Percentiles rank a stretch among this genome's conserved stretches.
Evolutionary conservation across 2,329 filamentous ascomycete species (phyloP).

Genomic region (Monascus ruber): DNA sequence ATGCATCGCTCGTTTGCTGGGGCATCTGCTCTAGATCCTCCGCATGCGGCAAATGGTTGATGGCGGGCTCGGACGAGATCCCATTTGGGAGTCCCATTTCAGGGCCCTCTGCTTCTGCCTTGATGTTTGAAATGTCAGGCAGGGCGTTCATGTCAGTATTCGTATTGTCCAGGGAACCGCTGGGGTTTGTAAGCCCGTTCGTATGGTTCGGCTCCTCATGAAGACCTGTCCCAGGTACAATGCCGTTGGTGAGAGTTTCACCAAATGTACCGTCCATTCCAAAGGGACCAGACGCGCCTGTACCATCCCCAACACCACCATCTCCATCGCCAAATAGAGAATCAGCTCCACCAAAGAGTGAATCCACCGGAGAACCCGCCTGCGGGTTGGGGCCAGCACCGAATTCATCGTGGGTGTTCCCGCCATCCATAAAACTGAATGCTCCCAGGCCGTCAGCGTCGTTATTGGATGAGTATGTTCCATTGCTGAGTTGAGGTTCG

Average conservation of each 20-base stretch:
- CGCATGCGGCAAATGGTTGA: conserved; percentile 32
- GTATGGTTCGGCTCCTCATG: conserved; percentile 17
- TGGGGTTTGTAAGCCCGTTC: conserved; percentile 8
- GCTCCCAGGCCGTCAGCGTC: conserved; percentile 48
- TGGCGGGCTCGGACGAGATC: conserved; percentile 14
- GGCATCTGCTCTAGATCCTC: conserved; percentile 26
- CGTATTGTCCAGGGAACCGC: conserved; percentile 2
- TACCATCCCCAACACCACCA: conserved; percentile 37
- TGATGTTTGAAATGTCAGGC: conserved; percentile 7
- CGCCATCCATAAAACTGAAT: conserved; percentile 31
- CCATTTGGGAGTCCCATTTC: conserved; percentile 12
- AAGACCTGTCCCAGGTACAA: conserved; percentile 40
- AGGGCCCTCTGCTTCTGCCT: neutral
- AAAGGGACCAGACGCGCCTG: conserved; percentile 46
- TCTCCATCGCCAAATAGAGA: conserved; percentile 82
- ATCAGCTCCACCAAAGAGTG: conserved; percentile 73
- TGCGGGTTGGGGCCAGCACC: conserved; percentile 45
- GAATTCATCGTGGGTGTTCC: conserved; percentile 22
- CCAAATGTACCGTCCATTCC: conserved; percentile 73
- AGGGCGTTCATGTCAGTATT: conserved; percentile 2
- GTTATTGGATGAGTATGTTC: conserved; percentile 70
- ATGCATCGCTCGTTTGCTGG: conserved; percentile 11
- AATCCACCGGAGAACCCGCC: conserved; percentile 58
- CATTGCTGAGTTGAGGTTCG: conserved; percentile 41
- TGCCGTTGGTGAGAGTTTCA: conserved; percentile 55